Evolutionary conservation across 345 rosid genomes (phyloP), one percentile per base, ranked within the genome.

Genomic region (Salix koriyanagi): DNA sequence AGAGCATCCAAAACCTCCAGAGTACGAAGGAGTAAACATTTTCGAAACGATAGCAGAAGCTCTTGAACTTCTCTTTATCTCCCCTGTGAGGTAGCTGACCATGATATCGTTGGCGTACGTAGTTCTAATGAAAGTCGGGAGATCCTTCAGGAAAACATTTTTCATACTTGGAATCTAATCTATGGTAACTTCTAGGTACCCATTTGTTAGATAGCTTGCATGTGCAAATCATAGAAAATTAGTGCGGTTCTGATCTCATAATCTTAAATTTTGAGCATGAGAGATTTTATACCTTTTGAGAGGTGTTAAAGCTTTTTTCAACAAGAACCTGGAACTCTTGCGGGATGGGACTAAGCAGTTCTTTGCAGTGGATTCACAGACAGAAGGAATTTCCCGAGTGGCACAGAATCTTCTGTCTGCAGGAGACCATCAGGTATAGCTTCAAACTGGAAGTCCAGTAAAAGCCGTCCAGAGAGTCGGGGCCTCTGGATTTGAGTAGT

Each of bases 161-260:
- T 72, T 23, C 54, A 60, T 72, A 5, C 48, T 52, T 12, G 75
- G 75, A 60, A 72, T 37, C 67, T 64, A 71, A 56, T 56, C 67
- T 32, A 72, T n/a, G 1, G 37, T 60, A 34, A 54, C 58, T 32
- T 72, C 75, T 7, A 72, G 37, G n/a, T 72, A 72, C 65, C 75
- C 75, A 15, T 58, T 58, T 21, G 50, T 56, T 23, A 72, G 65
- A 58, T 58, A 72, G 50, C 52, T 72, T 2, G 13, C 65, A 36
- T 56, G 66, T 72, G 75, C 68, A 65, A 12, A 54, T n/a, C 26
- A n/a, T 23, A n/a, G 62, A 10, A n/a, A 8, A n/a, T 56, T 56
- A 56, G 5, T 56, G 5, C 13, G 23, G 26, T 8, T 56, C 62
- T n/a, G 4, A 54, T 54, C 62, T 56, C 28, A n/a, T 2, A 11